A percentile compares a stretch with the other conserved stretches of the same genome.
Conservation (phyloP, 176 grass and related monocot genomes). For the Cenchrus fungigraminus region DNA sequence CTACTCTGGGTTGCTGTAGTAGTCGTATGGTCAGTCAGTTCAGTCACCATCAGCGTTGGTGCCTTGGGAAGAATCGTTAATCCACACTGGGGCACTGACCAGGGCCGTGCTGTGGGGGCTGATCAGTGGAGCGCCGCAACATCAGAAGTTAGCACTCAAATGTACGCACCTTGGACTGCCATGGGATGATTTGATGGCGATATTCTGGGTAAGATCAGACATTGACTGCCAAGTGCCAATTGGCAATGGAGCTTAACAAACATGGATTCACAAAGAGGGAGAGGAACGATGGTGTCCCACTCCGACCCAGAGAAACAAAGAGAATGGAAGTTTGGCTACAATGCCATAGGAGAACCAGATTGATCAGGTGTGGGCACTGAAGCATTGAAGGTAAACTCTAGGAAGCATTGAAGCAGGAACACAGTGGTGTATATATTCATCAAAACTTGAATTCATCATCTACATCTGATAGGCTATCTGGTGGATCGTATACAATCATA, state of each 20-base stretch:
- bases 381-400: not conserved
- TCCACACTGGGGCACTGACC: not conserved
- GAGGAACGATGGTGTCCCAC: not conserved
- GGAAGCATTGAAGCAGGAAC: constrained; percentile 3
- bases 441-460: constrained; percentile 55
- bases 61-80: not conserved
- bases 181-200: too few species aligned
- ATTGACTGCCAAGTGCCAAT: not conserved
- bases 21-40: not conserved
- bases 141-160: not conserved
- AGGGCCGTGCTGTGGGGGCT: not conserved
- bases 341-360: too few species aligned
- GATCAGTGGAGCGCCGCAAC: not conserved
- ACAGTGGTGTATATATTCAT: not conserved
- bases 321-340: not conserved
- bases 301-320: not conserved
- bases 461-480: constrained; percentile 62
- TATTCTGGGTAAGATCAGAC: not conserved
- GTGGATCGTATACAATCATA: constrained; percentile 92
- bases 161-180: not conserved
- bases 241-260: not conserved
- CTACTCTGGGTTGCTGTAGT: not conserved
- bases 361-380: not conserved
- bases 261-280: not conserved
- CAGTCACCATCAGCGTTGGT: constrained; percentile 11